Evolutionary conservation across 495 filamentous ascomycete species (phyloP).

Genomic region (Podospora bellae-mahoneyi): DNA sequence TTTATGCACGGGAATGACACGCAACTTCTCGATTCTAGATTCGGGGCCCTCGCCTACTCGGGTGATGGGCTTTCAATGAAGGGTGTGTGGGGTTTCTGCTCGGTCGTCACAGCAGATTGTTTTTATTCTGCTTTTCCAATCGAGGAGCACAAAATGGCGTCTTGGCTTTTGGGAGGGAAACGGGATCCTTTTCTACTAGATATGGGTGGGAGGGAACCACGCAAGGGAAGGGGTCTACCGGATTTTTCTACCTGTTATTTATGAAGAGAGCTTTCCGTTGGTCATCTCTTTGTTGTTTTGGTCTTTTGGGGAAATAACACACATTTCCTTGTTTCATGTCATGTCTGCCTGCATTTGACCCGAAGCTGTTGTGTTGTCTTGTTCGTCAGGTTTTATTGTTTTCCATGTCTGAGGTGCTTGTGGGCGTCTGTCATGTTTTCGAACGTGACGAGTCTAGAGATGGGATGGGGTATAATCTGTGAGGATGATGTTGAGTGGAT

Average conservation of each 20-base stretch:
- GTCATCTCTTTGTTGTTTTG: conserved; percentile 2
- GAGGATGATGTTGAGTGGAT: not conserved
- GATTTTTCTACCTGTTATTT: not conserved
- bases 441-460: not conserved
- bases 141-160: not conserved
- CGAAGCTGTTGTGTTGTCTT: not conserved
- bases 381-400: not conserved
- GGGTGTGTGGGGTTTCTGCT: conserved; percentile 13
- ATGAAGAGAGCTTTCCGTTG: not conserved
- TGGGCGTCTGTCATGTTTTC: not conserved
- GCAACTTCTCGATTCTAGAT: conserved; percentile 13
- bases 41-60: conserved; percentile 6
- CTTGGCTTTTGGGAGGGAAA: not conserved
- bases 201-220: conserved; percentile 2
- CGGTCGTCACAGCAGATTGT: conserved; percentile 14
- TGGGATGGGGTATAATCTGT: not conserved
- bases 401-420: not conserved
- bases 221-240: not conserved
- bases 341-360: conserved; percentile 4
- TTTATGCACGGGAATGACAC: conserved; percentile 22
- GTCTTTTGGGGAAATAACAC: conserved; percentile 4
- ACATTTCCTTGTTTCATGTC: not conserved
- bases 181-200: conserved; percentile 7
- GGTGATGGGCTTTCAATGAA: conserved; percentile 9
- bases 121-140: conserved; percentile 11